Base-by-base conservation (phyloP, 148 eudicot genomes). In the Limonium bicolor region DNA sequence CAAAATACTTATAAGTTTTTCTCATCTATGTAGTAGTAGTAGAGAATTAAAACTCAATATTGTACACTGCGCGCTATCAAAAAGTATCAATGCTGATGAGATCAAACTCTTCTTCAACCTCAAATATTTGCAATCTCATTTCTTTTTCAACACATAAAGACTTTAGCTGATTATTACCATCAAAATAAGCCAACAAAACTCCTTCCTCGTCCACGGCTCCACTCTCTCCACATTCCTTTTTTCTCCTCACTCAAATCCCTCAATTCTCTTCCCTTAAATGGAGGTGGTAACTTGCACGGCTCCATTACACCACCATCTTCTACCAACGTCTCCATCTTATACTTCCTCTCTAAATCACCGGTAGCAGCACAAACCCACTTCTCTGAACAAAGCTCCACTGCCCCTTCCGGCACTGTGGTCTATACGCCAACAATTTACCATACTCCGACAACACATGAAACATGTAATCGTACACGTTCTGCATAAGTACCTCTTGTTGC, bases 381-480 rank as follows among this genome's bases (percentile, higher is more conserved):
- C 47, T 69, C 74, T 1, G 66, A 64, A 37, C 70, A 64, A 12
- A 60, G 14, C 51, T 68, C 65, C 3, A 41, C 44, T 3, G 73
- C 62, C 12, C 34, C 61, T 2, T 26, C 9, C 12, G 73, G 68
- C 1, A 68, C 29, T 1, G 28, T 63, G 73, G 73, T 20, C 55
- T 41, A 34, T 62, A 68, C n/a, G 31, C 59, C 50, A 68, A 24
- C 24, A 68, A 61, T 24, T 68, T 63, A 1, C 64, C 56, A 20
- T 68, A 68, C 35, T 62, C 65, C 1, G 48, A 25, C n/a, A 68
- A 33, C 21, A 68, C 43, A 41, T 68, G 73, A 35, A 58, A 63
- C 63, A 53, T 56, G 58, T 68, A 68, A 30, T 68, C 69, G 26
- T 68, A 68, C 17, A 68, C 42, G 27, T 62, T 15, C 13, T 62